Percentiles rank a stretch among this genome's conserved stretches.
phyloP scores from a whole-genome alignment of 495 filamentous ascomycete species.

The Penicillium mononematosum region DNA sequence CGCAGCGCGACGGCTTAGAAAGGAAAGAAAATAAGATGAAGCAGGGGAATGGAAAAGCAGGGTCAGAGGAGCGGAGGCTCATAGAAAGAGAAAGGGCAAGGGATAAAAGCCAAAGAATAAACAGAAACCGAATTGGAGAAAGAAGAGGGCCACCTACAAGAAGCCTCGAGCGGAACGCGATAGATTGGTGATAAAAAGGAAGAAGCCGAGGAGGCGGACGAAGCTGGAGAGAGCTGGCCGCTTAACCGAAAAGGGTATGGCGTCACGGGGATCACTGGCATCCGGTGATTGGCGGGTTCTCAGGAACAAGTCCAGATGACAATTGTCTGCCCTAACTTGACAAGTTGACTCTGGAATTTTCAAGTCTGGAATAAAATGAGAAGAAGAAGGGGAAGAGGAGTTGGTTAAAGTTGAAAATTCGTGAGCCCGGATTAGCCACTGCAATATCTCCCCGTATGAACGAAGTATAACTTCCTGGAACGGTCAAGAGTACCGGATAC shows the following conservation, averaged over 20 bases:
- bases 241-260: slow-evolving; percentile 20
- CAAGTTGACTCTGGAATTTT: neutral
- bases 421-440: neutral
- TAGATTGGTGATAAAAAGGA: slow-evolving; percentile 20
- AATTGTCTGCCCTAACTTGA: slow-evolving; percentile 3
- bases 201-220: slow-evolving; percentile 19
- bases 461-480: neutral
- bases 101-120: slow-evolving; percentile 26
- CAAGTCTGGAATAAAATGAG: neutral
- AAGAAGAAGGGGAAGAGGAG: neutral
- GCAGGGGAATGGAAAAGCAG: slow-evolving; percentile 19
- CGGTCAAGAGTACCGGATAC: neutral
- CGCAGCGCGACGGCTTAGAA: slow-evolving; percentile 22
- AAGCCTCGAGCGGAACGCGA: slow-evolving; percentile 36
- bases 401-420: neutral
- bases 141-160: slow-evolving; percentile 49
- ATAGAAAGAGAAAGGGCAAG: slow-evolving; percentile 21
- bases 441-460: neutral
- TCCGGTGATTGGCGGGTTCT: neutral
- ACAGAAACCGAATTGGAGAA: slow-evolving; percentile 23
- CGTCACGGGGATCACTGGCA: slow-evolving; percentile 10
- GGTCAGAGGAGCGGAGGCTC: slow-evolving; percentile 18
- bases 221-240: slow-evolving; percentile 27
- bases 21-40: slow-evolving; percentile 26
- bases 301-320: slow-evolving; percentile 8